These are phyloP conservation scores for Gnaphalium uliginosum DNA, from an alignment of 129 eudicot species.

Conservation along the genomic window DNA sequence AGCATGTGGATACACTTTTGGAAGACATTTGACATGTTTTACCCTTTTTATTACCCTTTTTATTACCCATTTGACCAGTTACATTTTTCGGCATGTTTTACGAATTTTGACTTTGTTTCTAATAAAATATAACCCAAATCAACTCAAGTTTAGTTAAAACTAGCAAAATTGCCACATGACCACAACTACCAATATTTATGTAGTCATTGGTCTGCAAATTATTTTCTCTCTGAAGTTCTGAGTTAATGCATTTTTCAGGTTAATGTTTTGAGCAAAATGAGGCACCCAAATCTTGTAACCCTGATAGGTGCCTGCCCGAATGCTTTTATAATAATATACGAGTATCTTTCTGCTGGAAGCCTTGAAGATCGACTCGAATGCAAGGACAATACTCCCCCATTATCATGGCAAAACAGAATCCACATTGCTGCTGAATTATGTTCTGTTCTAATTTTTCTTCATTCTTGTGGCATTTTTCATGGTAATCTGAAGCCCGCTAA, in stretches of 20 bases:
- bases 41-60: neutral
- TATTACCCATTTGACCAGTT: neutral
- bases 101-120: no score
- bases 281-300: conserved; percentile 79
- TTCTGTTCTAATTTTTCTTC: conserved; percentile 74
- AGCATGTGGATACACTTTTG: neutral
- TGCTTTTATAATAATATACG: conserved; percentile 61
- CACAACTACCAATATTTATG: no score
- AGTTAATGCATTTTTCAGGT: conserved; percentile 43
- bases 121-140: no score
- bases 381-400: conserved; percentile 69
- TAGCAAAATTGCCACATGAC: no score
- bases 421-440: conserved; percentile 79
- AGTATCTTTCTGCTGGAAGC: conserved; percentile 73
- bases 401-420: conserved; percentile 77
- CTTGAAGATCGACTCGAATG: conserved; percentile 81
- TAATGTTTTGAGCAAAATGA: conserved; percentile 67
- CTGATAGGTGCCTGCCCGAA: conserved; percentile 78
- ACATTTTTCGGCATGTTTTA: no score
- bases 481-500: conserved; percentile 80
- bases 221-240: neutral
- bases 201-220: no score
- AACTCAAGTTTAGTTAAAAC: no score
- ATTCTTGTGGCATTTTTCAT: conserved; percentile 61
- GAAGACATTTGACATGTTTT: neutral